Conservation (phyloP, 192 early-diverging fungal species). For the Linderina pennispora region DNA sequence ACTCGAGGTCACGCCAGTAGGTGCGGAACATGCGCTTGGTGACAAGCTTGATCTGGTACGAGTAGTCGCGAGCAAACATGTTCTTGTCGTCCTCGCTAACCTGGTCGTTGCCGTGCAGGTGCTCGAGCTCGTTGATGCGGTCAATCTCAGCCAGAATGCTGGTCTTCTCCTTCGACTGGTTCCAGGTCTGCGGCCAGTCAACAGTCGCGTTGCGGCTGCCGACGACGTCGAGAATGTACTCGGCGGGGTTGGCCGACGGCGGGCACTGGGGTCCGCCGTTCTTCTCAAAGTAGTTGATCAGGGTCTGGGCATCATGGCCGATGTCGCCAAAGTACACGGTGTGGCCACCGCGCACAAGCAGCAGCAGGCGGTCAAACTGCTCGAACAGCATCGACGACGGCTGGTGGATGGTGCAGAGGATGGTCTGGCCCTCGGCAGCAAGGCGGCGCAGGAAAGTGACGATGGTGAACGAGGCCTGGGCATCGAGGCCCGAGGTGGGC, state of each 20-base stretch:
- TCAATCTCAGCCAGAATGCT: slow-evolving; percentile 37
- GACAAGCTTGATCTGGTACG: slow-evolving; percentile 49
- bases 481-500: slow-evolving; percentile 81
- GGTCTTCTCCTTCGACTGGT: slow-evolving; percentile 36
- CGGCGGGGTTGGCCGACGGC: slow-evolving; percentile 60
- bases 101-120: not conserved
- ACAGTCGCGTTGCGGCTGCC: slow-evolving; percentile 20
- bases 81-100: slow-evolving; percentile 2
- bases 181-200: slow-evolving; percentile 64
- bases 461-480: slow-evolving; percentile 71
- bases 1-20: slow-evolving; percentile 61
- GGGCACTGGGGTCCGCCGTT: slow-evolving; percentile 58
- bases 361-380: slow-evolving; percentile 77
- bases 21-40: slow-evolving; percentile 50
- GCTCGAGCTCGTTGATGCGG: slow-evolving; percentile 10
- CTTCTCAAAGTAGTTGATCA: slow-evolving; percentile 58
- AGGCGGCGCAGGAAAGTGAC: slow-evolving; percentile 64
- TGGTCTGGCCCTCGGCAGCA: slow-evolving; percentile 61
- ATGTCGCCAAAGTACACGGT: slow-evolving; percentile 81
- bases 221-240: slow-evolving; percentile 71
- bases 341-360: slow-evolving; percentile 72
- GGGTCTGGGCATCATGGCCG: slow-evolving; percentile 54
- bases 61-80: slow-evolving; percentile 33
- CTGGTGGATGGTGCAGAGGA: slow-evolving; percentile 82
- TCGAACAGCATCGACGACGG: slow-evolving; percentile 80